Evolutionary conservation across 192 early-diverging fungal species (phyloP).

Genomic region (Backusella circina): DNA sequence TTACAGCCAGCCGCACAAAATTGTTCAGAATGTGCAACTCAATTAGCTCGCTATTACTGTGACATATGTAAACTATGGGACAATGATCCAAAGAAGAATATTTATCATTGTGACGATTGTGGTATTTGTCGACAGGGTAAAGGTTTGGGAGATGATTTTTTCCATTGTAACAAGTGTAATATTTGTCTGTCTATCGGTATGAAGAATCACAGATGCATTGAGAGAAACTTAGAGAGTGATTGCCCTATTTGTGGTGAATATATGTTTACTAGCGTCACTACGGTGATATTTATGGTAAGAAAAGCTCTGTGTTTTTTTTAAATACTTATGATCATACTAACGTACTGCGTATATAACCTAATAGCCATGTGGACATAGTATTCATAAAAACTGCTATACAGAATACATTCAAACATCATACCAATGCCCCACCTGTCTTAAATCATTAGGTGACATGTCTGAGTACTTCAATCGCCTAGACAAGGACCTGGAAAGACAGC

Average conservation of each 20-base stretch:
- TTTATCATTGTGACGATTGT: conserved; percentile 93
- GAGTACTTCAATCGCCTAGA: conserved; percentile 84
- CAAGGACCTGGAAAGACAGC: conserved; percentile 66
- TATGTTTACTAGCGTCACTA: conserved; percentile 83
- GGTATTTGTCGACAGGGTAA: conserved; percentile 90
- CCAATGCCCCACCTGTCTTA: conserved; percentile 93
- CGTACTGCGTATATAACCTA: neutral
- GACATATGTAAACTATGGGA: conserved; percentile 89
- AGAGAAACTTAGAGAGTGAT: conserved; percentile 85
- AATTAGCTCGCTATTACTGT: conserved; percentile 84
- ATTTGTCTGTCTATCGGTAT: conserved; percentile 80
- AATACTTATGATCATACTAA: no score
- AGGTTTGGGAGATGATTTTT: conserved; percentile 76
- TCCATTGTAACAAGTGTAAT: conserved; percentile 90
- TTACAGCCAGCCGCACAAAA: conserved; percentile 75
- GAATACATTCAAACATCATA: conserved; percentile 87
- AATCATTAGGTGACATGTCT: conserved; percentile 84
- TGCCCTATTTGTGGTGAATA: conserved; percentile 97
- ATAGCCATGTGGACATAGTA: conserved; percentile 88
- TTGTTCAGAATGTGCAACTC: conserved; percentile 67
- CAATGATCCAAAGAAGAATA: conserved; percentile 72
- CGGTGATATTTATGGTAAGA: conserved; percentile 80
- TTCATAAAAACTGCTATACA: conserved; percentile 84
- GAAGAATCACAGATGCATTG: conserved; percentile 87
- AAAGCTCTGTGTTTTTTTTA: neutral